Base-by-base conservation (phyloP, 2,329 filamentous ascomycete species). In the Cadophora gregata region DNA sequence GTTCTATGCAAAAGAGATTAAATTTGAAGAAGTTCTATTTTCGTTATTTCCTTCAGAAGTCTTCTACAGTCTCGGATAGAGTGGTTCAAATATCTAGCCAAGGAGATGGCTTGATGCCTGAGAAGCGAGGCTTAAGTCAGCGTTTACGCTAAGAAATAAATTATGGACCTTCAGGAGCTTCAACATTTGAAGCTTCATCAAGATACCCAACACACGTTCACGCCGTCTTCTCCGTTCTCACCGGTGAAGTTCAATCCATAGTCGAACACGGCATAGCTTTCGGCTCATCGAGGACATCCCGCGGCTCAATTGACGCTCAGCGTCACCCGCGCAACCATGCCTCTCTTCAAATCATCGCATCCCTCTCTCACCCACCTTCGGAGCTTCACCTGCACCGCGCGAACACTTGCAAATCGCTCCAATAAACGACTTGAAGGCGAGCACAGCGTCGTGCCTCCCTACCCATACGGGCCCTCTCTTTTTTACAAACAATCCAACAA, bases 401-500 rank as follows among this genome's bases (percentile, higher is more conserved):
- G 70, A 38, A 61, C 65, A 0, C 65, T 74, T 47, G 76, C 75
- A 61, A 79, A 79, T 69, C 77, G 76, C 55, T 77, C 77, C 2
- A 78, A 77, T 62, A 69, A 77, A 25, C 74, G 77, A n/a, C 75
- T 80, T 31, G 69, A 70, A 31, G 67, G 65, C 48, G 75, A 77
- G 62, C 76, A 77, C 60, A 72, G 64, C 31, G 68, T 60, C 77
- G 65, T 81, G 78, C 88, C 88, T 12, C 81, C 83, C 3, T 96
- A 96, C 78, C 92, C 92, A 0, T 90, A 92, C 79, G 91, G 91
- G 59, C 85, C 86, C 63, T 86, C 89, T 65, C 82, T 78, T 69
- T 81, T 89, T 71, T 96, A 92, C 85, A 94, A 95, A 81, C 92
- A 96, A 80, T 89, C 90, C 73, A 92, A 93, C 82, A 84, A 81